Evolutionary conservation across 148 eudicot genomes (phyloP).

Genomic region (Rhododendron molle): DNA sequence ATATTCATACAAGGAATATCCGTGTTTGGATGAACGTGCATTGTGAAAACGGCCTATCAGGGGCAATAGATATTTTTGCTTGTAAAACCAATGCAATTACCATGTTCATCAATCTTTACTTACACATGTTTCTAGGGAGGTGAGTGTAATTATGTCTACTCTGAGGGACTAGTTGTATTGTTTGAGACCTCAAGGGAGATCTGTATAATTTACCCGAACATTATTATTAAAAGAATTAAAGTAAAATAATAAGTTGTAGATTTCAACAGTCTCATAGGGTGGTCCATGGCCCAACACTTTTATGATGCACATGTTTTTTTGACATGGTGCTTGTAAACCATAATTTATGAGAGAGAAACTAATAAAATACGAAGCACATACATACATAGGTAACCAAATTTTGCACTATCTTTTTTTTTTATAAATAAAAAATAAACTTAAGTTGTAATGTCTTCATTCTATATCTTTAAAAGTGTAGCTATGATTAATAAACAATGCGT

Average conservation of each 20-base stretch:
- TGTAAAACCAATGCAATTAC: background rate
- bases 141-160: background rate
- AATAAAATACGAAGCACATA: background rate
- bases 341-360: background rate
- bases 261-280: background rate
- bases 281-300: slow-evolving; percentile 7
- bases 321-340: background rate
- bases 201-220: background rate
- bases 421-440: background rate
- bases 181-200: background rate
- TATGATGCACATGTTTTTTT: background rate
- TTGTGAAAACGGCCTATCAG: background rate
- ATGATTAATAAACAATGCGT: no score
- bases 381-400: no score
- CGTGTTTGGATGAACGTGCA: background rate
- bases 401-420: background rate
- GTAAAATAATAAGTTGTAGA: background rate
- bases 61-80: background rate
- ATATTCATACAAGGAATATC: background rate
- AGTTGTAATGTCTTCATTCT: background rate
- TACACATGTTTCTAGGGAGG: background rate
- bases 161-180: background rate
- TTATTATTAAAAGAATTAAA: background rate
- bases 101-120: background rate
- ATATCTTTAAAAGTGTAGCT: background rate